phyloP scores from a whole-genome alignment of 345 rosid genomes.

The Firmiana major region DNA sequence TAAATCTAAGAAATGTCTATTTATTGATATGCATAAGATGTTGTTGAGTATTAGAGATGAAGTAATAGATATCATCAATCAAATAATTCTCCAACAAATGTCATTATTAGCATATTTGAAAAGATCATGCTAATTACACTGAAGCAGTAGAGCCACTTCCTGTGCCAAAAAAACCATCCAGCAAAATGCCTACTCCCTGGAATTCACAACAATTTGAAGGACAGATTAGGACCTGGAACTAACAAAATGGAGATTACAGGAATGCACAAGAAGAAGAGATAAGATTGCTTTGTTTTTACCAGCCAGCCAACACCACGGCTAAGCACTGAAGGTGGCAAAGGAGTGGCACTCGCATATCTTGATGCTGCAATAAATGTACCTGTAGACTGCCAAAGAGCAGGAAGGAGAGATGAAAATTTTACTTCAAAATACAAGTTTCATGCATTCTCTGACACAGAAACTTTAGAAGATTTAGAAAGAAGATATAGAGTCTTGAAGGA shows the following conservation, averaged over 20 bases:
- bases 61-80: background rate
- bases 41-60: background rate
- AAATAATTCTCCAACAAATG: background rate
- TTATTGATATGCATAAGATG: background rate
- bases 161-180: conserved; percentile 63
- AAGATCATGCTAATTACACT: conserved; percentile 42
- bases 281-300: conserved; percentile 26
- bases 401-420: background rate
- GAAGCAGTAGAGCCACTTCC: conserved; percentile 69
- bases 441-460: background rate
- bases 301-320: conserved; percentile 89
- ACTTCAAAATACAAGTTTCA: background rate
- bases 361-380: conserved; percentile 73
- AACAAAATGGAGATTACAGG: background rate
- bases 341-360: conserved; percentile 82
- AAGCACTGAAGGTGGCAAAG: conserved; percentile 67
- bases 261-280: background rate
- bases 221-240: background rate
- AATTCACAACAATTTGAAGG: conserved; percentile 9
- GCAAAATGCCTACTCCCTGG: conserved; percentile 70
- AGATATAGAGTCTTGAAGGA: background rate
- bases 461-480: conserved; percentile 3
- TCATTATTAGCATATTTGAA: background rate
- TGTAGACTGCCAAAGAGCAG: conserved; percentile 53
- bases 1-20: background rate